Percentiles rank a stretch among this genome's conserved stretches.
phyloP scores from a whole-genome alignment of 1,284 basidiomycete species.

The Ceratobasidium sp. region DNA sequence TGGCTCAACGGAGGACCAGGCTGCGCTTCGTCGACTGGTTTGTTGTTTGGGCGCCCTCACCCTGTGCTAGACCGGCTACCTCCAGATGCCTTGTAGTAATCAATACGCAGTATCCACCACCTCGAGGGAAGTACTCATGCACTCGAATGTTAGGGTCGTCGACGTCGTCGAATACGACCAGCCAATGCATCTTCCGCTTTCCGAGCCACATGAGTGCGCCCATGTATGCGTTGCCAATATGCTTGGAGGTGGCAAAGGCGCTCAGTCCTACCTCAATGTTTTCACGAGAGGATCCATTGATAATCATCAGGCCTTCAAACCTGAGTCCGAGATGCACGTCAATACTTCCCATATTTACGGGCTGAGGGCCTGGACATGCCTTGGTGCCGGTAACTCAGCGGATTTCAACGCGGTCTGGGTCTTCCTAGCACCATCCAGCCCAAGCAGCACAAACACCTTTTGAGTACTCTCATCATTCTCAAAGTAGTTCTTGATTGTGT shows the following conservation, averaged over 20 bases:
- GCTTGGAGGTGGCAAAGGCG: not conserved
- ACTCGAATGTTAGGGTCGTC: constrained; percentile 14
- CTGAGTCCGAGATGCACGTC: not conserved
- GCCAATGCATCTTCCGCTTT: not conserved
- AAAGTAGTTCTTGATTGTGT: too few relatives aligned
- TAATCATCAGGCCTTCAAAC: constrained; percentile 11
- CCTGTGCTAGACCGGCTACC: constrained; percentile 75
- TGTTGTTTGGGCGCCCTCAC: constrained; percentile 92
- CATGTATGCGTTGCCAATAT: not conserved
- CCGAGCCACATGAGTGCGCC: constrained; percentile 9
- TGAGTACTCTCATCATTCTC: too few relatives aligned
- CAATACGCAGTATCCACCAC: constrained; percentile 56
- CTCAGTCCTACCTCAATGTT: not conserved
- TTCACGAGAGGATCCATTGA: constrained; percentile 16
- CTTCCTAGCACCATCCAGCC: constrained; percentile 34
- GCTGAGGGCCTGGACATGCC: not conserved
- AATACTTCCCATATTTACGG: too few relatives aligned
- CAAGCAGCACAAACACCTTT: constrained; percentile 12
- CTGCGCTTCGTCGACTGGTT: constrained; percentile 66
- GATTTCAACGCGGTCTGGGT: constrained; percentile 7
- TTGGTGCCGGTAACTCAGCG: not conserved
- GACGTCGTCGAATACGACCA: constrained; percentile 35
- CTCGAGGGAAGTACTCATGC: constrained; percentile 4
- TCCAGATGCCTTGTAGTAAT: constrained; percentile 73
- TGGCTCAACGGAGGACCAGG: constrained; percentile 76